These are phyloP conservation scores for Curvularia sp. DNA, from an alignment of 2,329 filamentous ascomycete species.

Conservation along the genomic window DNA sequence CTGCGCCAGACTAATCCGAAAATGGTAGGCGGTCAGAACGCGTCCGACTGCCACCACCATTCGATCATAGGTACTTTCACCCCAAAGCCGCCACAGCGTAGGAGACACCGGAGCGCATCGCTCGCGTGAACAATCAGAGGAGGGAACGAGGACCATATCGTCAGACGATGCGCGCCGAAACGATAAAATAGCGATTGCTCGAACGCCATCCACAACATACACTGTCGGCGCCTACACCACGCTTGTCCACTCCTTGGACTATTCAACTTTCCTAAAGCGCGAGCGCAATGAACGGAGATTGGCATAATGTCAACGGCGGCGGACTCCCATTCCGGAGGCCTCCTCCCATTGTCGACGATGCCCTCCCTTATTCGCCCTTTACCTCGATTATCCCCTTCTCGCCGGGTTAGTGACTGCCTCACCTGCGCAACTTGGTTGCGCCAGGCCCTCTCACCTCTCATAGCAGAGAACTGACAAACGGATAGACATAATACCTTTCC, in stretches of 20 bases:
- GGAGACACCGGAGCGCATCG: slow-evolving; percentile 12
- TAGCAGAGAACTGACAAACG: slow-evolving; percentile 25
- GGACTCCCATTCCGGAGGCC: slow-evolving; percentile 47
- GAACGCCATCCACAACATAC: slow-evolving; percentile 6
- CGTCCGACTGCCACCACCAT: slow-evolving; percentile 19
- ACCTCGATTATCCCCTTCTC: slow-evolving; percentile 81
- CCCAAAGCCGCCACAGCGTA: slow-evolving; percentile 3
- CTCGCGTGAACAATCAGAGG: slow-evolving; percentile 8
- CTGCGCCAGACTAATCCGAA: slow-evolving; percentile 24
- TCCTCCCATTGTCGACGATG: slow-evolving; percentile 70
- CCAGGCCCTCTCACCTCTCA: slow-evolving; percentile 29
- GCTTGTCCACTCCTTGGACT: slow-evolving; percentile 4
- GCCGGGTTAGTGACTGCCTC: slow-evolving; percentile 63
- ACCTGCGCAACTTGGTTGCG: slow-evolving; percentile 19
- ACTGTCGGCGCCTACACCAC: slow-evolving; percentile 9
- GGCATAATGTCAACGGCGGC: slow-evolving; percentile 45
- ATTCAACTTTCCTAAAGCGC: slow-evolving; percentile 16
- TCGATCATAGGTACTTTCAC: slow-evolving; percentile 11
- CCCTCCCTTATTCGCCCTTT: slow-evolving; percentile 82
- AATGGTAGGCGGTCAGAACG: slow-evolving; percentile 40
- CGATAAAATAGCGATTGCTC: slow-evolving; percentile 20
- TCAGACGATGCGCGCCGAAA: slow-evolving; percentile 26
- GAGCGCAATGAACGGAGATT: slow-evolving; percentile 41
- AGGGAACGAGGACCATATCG: slow-evolving; percentile 5
- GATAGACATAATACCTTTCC: slow-evolving; percentile 57